Evolutionary conservation across 2,329 filamentous ascomycete genomes (phyloP).

Genomic region (Ustulina deusta): DNA sequence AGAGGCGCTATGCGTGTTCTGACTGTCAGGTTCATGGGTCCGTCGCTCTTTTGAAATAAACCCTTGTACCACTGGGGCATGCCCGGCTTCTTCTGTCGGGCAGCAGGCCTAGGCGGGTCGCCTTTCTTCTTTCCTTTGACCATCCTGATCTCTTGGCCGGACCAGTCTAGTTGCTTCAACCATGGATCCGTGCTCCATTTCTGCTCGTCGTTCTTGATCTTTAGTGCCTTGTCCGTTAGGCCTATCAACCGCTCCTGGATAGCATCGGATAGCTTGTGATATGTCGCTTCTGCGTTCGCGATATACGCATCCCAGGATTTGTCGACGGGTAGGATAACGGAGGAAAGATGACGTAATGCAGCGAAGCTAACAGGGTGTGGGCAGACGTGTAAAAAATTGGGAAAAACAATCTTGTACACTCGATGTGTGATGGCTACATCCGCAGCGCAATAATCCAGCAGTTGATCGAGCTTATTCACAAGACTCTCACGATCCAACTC

Average conservation of each 20-base stretch:
- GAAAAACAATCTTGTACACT: slow-evolving; percentile 94
- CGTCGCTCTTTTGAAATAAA: slow-evolving; percentile 77
- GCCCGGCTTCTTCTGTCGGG: slow-evolving; percentile 91
- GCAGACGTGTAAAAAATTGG: slow-evolving; percentile 87
- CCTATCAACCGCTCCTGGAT: slow-evolving; percentile 80
- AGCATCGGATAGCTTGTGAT: slow-evolving; percentile 79
- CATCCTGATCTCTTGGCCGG: slow-evolving; percentile 90
- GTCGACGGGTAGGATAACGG: slow-evolving; percentile 91
- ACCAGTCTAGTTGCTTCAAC: slow-evolving; percentile 95
- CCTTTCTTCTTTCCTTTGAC: slow-evolving; percentile 90
- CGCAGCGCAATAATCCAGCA: slow-evolving; percentile 93
- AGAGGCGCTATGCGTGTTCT: slow-evolving; percentile 89
- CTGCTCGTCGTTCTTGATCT: slow-evolving; percentile 75
- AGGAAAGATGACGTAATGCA: slow-evolving; percentile 90
- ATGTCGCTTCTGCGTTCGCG: slow-evolving; percentile 84
- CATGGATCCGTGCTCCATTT: slow-evolving; percentile 86
- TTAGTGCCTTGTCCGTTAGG: slow-evolving; percentile 81
- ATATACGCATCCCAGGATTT: slow-evolving; percentile 90
- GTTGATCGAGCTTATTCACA: slow-evolving; percentile 77
- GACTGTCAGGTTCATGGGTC: slow-evolving; percentile 82
- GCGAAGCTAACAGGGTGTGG: slow-evolving; percentile 98
- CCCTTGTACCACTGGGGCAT: slow-evolving; percentile 98
- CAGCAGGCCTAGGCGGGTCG: slow-evolving; percentile 80
- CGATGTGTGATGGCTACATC: slow-evolving; percentile 94
- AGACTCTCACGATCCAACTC: slow-evolving; percentile 80